These are phyloP conservation scores for Paspalum notatum DNA, from an alignment of 176 grass and related monocot species.

Conservation along the genomic window DNA sequence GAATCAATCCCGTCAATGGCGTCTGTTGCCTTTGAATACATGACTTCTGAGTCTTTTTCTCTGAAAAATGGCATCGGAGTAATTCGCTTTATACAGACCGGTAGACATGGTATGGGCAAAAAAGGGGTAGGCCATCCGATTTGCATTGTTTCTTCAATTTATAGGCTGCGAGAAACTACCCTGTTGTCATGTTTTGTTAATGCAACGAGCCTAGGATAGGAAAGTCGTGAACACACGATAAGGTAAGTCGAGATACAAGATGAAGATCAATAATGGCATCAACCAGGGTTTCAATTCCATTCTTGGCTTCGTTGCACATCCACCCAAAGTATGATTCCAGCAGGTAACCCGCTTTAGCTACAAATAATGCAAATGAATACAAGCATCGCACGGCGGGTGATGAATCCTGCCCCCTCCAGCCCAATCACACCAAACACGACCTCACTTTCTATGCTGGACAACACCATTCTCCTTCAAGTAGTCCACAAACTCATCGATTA, in stretches of 20 bases:
- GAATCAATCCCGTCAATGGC: background rate
- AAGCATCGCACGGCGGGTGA: background rate
- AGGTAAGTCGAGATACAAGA: background rate
- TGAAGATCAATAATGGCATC: background rate
- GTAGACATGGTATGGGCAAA: too few relatives aligned
- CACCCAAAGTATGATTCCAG: too few relatives aligned
- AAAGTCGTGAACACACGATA: background rate
- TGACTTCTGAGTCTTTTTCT: background rate
- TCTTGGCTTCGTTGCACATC: background rate
- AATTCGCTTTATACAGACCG: background rate
- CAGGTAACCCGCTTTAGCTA: background rate
- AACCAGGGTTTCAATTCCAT: background rate
- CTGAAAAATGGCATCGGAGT: background rate
- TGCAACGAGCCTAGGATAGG: background rate
- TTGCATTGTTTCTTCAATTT: too few relatives aligned
- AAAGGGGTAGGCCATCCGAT: background rate
- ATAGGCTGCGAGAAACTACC: too few relatives aligned
- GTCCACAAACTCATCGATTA: conserved; percentile 93
- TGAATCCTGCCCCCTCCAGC: conserved; percentile 38
- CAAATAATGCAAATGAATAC: background rate
- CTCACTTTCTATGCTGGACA: conserved; percentile 56
- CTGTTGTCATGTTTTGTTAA: too few relatives aligned
- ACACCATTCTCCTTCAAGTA: conserved; percentile 74
- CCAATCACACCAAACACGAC: conserved; percentile 30
- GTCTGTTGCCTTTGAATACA: background rate